phyloP scores from a whole-genome alignment of 2,329 filamentous ascomycete species.

The Paramyrothecium sp. region DNA sequence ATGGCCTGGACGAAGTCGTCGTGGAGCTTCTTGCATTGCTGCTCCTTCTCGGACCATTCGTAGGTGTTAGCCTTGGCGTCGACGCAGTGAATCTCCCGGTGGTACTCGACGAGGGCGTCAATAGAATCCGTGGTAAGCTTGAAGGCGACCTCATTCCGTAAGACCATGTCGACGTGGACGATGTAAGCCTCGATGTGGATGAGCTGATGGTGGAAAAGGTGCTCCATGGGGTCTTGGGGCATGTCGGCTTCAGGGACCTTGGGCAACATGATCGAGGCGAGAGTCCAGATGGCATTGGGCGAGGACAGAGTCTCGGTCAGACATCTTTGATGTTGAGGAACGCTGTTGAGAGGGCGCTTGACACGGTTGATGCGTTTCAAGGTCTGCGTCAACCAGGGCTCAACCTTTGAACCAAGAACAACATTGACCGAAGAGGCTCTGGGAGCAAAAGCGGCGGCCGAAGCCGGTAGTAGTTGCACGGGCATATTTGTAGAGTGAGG shows the following conservation, averaged over 20 bases:
- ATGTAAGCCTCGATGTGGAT: constrained; percentile 96
- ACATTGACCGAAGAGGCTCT: constrained; percentile 88
- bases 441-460: constrained; percentile 93
- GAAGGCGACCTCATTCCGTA: constrained; percentile 95
- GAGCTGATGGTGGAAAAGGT: constrained; percentile 88
- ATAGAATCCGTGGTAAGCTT: constrained; percentile 96
- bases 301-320: constrained; percentile 92
- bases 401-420: constrained; percentile 86
- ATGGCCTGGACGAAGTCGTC: constrained; percentile 94
- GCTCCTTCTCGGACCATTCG: constrained; percentile 95
- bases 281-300: constrained; percentile 87
- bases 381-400: constrained; percentile 95
- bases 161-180: constrained; percentile 98
- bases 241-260: constrained; percentile 86
- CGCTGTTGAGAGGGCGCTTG: constrained; percentile 96
- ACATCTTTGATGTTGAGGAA: constrained; percentile 92
- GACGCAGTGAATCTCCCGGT: constrained; percentile 92
- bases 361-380: constrained; percentile 95
- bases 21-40: constrained; percentile 94
- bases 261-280: constrained; percentile 88
- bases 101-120: constrained; percentile 88
- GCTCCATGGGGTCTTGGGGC: constrained; percentile 80
- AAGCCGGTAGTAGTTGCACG: constrained; percentile 88
- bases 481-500: constrained; percentile 63
- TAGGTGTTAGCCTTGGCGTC: constrained; percentile 87